Percentiles rank a stretch among this genome's conserved stretches.
phyloP scores from a whole-genome alignment of 1,284 basidiomycete genomes.

The Puccinia triticina region DNA sequence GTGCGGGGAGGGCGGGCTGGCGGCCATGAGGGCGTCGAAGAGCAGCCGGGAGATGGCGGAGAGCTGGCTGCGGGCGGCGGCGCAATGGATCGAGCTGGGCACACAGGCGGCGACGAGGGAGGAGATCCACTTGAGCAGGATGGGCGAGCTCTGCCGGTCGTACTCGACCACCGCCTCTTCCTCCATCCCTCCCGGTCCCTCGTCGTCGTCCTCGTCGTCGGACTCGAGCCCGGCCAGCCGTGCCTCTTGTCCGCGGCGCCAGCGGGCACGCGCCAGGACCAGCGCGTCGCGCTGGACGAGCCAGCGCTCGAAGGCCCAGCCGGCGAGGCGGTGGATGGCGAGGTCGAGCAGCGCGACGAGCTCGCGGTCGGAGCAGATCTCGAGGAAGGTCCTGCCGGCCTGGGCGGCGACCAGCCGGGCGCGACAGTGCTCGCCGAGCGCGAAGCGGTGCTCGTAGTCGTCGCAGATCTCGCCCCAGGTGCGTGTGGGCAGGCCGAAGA shows the following conservation, averaged over 20 bases:
- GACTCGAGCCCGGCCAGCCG: background rate
- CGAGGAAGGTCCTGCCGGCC: background rate
- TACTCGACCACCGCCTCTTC: slow-evolving; percentile 22
- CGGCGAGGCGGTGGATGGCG: background rate
- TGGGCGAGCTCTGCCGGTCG: slow-evolving; percentile 6
- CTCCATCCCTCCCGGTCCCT: background rate
- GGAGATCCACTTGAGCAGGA: slow-evolving; percentile 29
- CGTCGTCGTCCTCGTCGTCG: background rate
- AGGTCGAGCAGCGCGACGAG: slow-evolving; percentile 23
- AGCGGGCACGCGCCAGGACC: background rate
- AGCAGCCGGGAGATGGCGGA: slow-evolving; percentile 11
- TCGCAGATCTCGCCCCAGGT: slow-evolving; percentile 35
- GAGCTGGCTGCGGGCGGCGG: background rate
- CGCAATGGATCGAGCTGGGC: slow-evolving; percentile 35
- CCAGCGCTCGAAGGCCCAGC: slow-evolving; percentile 8
- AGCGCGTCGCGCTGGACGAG: slow-evolving; percentile 6
- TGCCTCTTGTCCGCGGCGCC: background rate
- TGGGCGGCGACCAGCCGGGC: background rate
- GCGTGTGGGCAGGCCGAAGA: background rate
- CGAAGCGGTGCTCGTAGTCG: slow-evolving; percentile 7
- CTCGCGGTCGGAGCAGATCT: background rate
- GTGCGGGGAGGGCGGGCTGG: background rate
- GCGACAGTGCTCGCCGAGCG: background rate
- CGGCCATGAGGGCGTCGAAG: slow-evolving; percentile 1
- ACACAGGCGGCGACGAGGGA: slow-evolving; percentile 1